Base-by-base conservation (phyloP, 2,329 filamentous ascomycete species). In the Aspergillus transmontanensis region DNA sequence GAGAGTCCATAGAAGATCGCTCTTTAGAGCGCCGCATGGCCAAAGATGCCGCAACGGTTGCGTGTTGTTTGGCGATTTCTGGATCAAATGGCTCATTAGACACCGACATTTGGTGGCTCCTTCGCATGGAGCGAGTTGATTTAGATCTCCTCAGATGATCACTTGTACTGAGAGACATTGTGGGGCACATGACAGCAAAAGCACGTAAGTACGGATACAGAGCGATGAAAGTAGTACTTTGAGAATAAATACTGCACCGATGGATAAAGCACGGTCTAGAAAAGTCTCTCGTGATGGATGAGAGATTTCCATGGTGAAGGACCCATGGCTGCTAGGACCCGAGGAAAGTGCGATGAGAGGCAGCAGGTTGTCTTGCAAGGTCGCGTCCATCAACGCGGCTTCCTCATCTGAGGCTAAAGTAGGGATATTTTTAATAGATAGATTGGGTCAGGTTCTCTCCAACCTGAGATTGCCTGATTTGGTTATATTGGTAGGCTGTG, bases 11-110 rank as follows among this genome's bases (percentile, higher is more conserved):
- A 1, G 74, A 74, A 0, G 69, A 71, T 56, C 71, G 68, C 23
- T 74, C 72, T 16, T 67, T 71, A 2, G 75, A 76, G 32, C 78
- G 73, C 41, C 71, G 72, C 79, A 82, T 81, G 41, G 80, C 80
- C 19, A 72, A 69, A 16, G 78, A 77, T 9, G 80, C 80, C 50
- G 80, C 80, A n/a, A 76, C 74, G 10, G 76, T 71, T 21, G 79
- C 79, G 64, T 79, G 78, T 19, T 68, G 60, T 51, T 71, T 74
- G 54, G 72, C 71, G 6, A 71, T 55, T 11, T 76, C 72, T 10
- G 73, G 66, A 57, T 78, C 71, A 23, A 77, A 66, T 4, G 69
- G 61, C 23, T 76, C 74, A 11, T 68, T 61, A 26, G 66, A 39
- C 32, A 68, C 57, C 48, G 69, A 65, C 19, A 61, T 61, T 57